Evolutionary conservation across 495 filamentous ascomycete species (phyloP).

Genomic region (Penicillium flavigenum): DNA sequence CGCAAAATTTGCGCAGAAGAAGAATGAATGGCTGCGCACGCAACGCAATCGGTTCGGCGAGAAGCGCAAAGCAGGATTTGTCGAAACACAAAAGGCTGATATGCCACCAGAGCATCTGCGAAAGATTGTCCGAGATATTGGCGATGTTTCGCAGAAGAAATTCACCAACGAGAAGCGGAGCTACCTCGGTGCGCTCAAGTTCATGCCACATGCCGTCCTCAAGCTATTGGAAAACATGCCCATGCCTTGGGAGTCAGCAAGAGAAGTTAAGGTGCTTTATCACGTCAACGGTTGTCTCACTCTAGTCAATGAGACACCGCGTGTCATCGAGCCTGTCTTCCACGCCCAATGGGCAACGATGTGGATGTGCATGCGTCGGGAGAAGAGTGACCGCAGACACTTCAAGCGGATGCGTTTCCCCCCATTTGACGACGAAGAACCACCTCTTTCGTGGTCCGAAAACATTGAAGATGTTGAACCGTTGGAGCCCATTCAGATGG

Average conservation of each 20-base stretch:
- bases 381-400: constrained; percentile 93
- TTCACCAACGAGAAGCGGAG: constrained; percentile 98
- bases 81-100: constrained; percentile 97
- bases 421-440: constrained; percentile 98
- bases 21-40: constrained; percentile 94
- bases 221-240: constrained; percentile 99
- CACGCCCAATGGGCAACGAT: constrained; percentile 99
- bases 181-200: constrained; percentile 96
- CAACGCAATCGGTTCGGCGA: constrained; percentile 94
- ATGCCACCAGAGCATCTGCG: constrained; percentile 98
- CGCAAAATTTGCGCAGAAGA: constrained; percentile 96
- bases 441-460: constrained; percentile 94
- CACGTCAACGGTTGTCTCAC: constrained; percentile 98
- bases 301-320: constrained; percentile 92
- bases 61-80: constrained; percentile 93
- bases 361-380: constrained; percentile 98
- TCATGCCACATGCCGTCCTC: constrained; percentile 99
- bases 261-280: constrained; percentile 97
- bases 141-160: constrained; percentile 99
- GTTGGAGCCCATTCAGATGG: constrained; percentile 97
- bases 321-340: constrained; percentile 98
- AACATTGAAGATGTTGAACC: constrained; percentile 99
- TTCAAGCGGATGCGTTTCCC: constrained; percentile 99
- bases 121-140: constrained; percentile 98
- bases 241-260: constrained; percentile 97